Evolutionary conservation across 164 flowering plant genomes (phyloP).

Genomic region (Litsea cubeba): DNA sequence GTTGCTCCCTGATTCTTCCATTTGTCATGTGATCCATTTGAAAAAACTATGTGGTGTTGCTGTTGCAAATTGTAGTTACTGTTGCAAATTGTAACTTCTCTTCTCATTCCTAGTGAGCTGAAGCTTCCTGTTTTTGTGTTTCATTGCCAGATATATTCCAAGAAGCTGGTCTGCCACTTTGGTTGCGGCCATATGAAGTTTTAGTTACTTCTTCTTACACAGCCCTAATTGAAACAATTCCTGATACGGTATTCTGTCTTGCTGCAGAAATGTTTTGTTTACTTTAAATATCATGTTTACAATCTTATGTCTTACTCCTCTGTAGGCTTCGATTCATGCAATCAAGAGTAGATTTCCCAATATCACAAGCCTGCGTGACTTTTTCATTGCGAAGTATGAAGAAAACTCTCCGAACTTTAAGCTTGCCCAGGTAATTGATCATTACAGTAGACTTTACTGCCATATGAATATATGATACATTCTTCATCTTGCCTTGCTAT

Average conservation of each 20-base stretch:
- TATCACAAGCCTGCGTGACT: constrained; percentile 80
- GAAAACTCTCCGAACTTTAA: constrained; percentile 92
- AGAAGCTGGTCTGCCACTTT: constrained; percentile 99
- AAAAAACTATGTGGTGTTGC: too few relatives aligned
- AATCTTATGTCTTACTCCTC: constrained; percentile 8
- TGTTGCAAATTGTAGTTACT: background rate
- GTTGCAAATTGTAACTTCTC: background rate
- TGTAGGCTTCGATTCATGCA: constrained; percentile 93
- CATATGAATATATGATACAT: too few relatives aligned
- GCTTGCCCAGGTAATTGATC: constrained; percentile 83
- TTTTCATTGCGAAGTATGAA: constrained; percentile 81
- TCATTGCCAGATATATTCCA: constrained; percentile 82
- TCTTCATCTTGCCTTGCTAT: too few relatives aligned
- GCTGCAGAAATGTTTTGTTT: background rate
- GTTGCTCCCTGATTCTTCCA: too few relatives aligned
- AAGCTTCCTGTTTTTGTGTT: constrained; percentile 2
- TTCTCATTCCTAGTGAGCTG: background rate
- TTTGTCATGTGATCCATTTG: too few relatives aligned
- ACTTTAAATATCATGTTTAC: background rate
- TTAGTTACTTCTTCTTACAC: constrained; percentile 94
- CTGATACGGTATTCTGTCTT: constrained; percentile 70
- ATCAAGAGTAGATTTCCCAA: constrained; percentile 89
- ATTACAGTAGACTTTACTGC: background rate
- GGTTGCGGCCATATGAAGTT: constrained; percentile 99
- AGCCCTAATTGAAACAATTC: constrained; percentile 96